Evolutionary conservation across 2,329 filamentous ascomycete genomes (phyloP).

Genomic region (Beauveria sp.): DNA sequence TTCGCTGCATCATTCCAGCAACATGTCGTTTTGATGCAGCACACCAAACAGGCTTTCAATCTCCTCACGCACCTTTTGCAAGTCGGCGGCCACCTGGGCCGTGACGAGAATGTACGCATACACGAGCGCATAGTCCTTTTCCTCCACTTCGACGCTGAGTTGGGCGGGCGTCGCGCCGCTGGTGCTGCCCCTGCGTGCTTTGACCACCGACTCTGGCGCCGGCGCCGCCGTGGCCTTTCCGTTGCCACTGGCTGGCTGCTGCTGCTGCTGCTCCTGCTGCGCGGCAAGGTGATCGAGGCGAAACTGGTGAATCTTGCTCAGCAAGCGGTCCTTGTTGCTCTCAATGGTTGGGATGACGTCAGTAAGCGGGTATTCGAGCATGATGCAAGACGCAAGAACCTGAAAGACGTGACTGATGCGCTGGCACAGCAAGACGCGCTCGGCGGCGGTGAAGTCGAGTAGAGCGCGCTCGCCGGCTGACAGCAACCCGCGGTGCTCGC

Average conservation of each 20-base stretch:
- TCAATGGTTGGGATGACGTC: slow-evolving; percentile 81
- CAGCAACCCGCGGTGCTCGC: slow-evolving; percentile 68
- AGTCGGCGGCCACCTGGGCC: slow-evolving; percentile 57
- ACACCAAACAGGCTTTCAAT: slow-evolving; percentile 58
- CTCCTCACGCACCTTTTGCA: slow-evolving; percentile 52
- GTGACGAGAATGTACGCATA: slow-evolving; percentile 81
- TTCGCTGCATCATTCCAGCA: slow-evolving; percentile 40
- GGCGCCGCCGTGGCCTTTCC: slow-evolving; percentile 16
- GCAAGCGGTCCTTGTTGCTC: slow-evolving; percentile 69
- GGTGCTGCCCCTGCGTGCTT: neutral
- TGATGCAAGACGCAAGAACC: slow-evolving; percentile 87
- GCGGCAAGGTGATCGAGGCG: slow-evolving; percentile 55
- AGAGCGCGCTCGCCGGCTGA: slow-evolving; percentile 76
- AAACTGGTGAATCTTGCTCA: slow-evolving; percentile 85
- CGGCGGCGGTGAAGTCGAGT: slow-evolving; percentile 68
- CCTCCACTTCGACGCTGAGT: slow-evolving; percentile 29
- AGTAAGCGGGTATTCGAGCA: slow-evolving; percentile 87
- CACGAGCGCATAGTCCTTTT: slow-evolving; percentile 80
- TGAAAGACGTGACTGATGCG: slow-evolving; percentile 83
- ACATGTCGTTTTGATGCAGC: slow-evolving; percentile 50
- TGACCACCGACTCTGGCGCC: slow-evolving; percentile 12
- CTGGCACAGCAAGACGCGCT: slow-evolving; percentile 74
- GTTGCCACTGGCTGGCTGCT: neutral
- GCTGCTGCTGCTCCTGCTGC: slow-evolving; percentile 21
- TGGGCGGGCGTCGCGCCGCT: slow-evolving; percentile 13